phyloP scores from a whole-genome alignment of 345 rosid genomes.

The Citrus medica region DNA sequence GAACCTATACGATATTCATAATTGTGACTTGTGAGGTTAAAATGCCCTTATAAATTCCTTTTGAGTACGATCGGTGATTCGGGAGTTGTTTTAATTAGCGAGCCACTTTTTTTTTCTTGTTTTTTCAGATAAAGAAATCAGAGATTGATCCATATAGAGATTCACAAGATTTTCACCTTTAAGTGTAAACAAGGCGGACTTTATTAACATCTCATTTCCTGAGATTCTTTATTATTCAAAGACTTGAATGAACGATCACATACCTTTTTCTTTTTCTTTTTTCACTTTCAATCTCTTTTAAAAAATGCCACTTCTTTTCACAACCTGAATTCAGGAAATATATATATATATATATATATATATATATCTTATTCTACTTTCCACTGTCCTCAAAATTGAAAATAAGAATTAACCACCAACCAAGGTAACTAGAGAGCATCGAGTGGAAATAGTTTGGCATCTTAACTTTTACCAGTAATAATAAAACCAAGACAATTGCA shows the following conservation, averaged over 20 bases:
- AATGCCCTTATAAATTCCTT: too few relatives aligned
- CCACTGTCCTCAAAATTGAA: neutral
- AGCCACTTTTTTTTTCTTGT: neutral
- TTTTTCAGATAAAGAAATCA: neutral
- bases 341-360: too few relatives aligned
- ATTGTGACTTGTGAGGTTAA: too few relatives aligned
- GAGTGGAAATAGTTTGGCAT: neutral
- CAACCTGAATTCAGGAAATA: neutral
- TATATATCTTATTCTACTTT: neutral
- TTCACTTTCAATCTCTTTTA: neutral
- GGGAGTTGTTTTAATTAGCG: neutral
- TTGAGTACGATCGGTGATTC: neutral
- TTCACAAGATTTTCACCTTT: conserved; percentile 9
- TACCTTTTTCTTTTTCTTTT: conserved; percentile 5
- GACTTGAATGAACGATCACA: neutral
- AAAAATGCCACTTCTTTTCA: conserved; percentile 10
- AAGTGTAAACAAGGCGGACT: neutral
- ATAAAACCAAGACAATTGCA: neutral
- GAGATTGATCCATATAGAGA: conserved; percentile 6
- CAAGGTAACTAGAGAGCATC: neutral
- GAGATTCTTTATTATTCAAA: neutral
- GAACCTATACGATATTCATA: too few relatives aligned
- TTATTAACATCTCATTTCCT: conserved; percentile 16
- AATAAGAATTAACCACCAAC: neutral
- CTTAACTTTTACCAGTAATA: neutral